Evolutionary conservation across 257 asterid genomes (phyloP), one percentile per base, ranked within the genome.

Genomic region (Solanum paucissectum): DNA sequence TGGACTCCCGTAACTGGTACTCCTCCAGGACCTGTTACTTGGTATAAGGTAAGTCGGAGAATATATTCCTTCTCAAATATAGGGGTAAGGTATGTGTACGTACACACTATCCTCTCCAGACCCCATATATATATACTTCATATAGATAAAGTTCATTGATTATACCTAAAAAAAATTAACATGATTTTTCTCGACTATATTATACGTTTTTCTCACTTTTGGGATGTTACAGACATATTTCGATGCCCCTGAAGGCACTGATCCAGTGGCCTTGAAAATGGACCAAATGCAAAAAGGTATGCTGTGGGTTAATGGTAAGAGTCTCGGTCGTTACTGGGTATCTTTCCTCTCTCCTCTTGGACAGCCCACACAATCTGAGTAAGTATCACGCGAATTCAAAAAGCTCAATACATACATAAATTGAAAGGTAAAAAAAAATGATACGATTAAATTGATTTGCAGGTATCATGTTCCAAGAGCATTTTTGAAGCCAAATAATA

Each of bases 401-500:
- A 5, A 13, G 7, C 4, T n/a, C 7, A 64, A 9, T 64, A 64
- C 7, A 13, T 68, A 27, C 20, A 16, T 58, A 29, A 21, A 44
- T 16, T 29, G 27, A 38, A 9, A 13, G 20, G 49, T 40, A 55
- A 37, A 62, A n/a, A n/a, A 18, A 3, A 20, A 3, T 7, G 8
- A 49, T 8, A 32, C 9, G 2, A 38, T n/a, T 21, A 58, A 7
- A 2, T 6, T 27, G 36, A 40, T 76, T 36, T 92, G 52, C 55
- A 96, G 98, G 92, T 97, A 97, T 83, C 98, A 97, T 77, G 77
- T 97, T 90, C 99, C 99, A 27, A 91, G 99, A 89, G 91, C 95
- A 1, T 95, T 83, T 89, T 85, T 97, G 94, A 97, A 95, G 91
- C 94, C 95, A 1, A 93, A 52, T 12, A 87, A 89, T 25, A 97